Evolutionary conservation across 2,329 filamentous ascomycete species (phyloP).

Genomic region (Sphaerulina musiva): DNA sequence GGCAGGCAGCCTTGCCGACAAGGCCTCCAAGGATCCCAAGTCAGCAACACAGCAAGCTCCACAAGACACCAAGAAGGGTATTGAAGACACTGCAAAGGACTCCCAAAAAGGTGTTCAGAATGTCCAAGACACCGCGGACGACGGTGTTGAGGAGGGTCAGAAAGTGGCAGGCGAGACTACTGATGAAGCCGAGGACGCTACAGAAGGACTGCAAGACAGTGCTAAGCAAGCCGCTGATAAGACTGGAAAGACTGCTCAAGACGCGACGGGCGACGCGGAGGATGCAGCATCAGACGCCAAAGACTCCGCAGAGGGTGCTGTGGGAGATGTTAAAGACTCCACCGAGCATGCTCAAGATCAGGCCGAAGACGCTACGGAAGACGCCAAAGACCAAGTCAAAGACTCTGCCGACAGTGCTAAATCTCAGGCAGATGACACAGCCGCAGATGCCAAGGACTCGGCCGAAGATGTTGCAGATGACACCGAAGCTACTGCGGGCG

Average conservation of each 20-base stretch:
- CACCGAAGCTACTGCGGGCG: slow-evolving; percentile 21
- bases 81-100: slow-evolving; percentile 32
- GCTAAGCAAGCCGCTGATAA: slow-evolving; percentile 30
- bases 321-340: slow-evolving; percentile 7
- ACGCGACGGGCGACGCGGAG: slow-evolving; percentile 29
- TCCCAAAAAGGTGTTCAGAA: slow-evolving; percentile 33
- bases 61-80: slow-evolving; percentile 31
- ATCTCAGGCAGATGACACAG: slow-evolving; percentile 25
- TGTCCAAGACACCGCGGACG: slow-evolving; percentile 29
- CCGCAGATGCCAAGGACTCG: slow-evolving; percentile 26
- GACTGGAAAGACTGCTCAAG: slow-evolving; percentile 28
- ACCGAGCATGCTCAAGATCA: slow-evolving; percentile 6
- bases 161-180: slow-evolving; percentile 31
- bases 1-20: slow-evolving; percentile 42
- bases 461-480: slow-evolving; percentile 25
- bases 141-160: slow-evolving; percentile 29
- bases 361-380: slow-evolving; percentile 15
- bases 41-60: slow-evolving; percentile 25
- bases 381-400: slow-evolving; percentile 19
- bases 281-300: slow-evolving; percentile 30
- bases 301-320: neutral
- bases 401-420: slow-evolving; percentile 19
- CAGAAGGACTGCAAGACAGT: slow-evolving; percentile 15
- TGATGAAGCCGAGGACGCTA: slow-evolving; percentile 32
- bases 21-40: slow-evolving; percentile 37